Conservation (phyloP, 768 basidiomycete genomes). For the Calocera viscosa region DNA sequence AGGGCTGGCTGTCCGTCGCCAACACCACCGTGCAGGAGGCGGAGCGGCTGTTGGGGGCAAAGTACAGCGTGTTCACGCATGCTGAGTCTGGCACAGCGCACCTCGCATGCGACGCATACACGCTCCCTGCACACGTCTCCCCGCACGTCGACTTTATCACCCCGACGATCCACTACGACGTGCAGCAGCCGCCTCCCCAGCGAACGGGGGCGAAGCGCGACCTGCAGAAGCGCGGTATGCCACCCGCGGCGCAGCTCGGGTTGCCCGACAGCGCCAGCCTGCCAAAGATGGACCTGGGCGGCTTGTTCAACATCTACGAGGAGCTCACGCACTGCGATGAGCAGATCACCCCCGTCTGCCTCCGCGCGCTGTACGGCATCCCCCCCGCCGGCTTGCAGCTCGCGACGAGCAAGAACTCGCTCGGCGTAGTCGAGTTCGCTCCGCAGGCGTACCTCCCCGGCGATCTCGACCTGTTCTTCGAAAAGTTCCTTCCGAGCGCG, state of each 20-base stretch:
- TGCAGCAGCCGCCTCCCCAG: conserved; percentile 1
- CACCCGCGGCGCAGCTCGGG: conserved; percentile 4
- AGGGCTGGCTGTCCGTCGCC: conserved; percentile 18
- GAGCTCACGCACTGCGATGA: conserved; percentile 9
- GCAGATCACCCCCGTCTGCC: conserved; percentile 11
- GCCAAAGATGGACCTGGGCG: background rate
- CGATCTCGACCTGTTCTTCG: conserved; percentile 17
- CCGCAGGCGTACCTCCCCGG: conserved; percentile 16
- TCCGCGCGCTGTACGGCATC: conserved; percentile 30
- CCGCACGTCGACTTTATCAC: conserved; percentile 15
- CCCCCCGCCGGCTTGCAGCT: conserved; percentile 15
- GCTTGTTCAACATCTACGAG: conserved; percentile 1
- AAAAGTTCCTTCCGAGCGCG: conserved; percentile 8
- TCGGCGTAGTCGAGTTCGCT: conserved; percentile 33
- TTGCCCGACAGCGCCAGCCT: background rate
- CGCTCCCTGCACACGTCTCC: conserved; percentile 6
- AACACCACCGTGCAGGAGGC: conserved; percentile 14
- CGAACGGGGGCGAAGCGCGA: background rate
- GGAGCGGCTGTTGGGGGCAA: conserved; percentile 15
- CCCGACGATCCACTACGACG: conserved; percentile 15
- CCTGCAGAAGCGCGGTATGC: background rate
- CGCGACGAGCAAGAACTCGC: conserved; percentile 36
- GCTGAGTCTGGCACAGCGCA: background rate
- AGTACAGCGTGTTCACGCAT: conserved; percentile 17
- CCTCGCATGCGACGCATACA: conserved; percentile 10